A percentile compares a stretch with the other conserved stretches of the same genome.
Conservation (phyloP, 805 yeast genomes). For the Phaffomyces antillensis region DNA sequence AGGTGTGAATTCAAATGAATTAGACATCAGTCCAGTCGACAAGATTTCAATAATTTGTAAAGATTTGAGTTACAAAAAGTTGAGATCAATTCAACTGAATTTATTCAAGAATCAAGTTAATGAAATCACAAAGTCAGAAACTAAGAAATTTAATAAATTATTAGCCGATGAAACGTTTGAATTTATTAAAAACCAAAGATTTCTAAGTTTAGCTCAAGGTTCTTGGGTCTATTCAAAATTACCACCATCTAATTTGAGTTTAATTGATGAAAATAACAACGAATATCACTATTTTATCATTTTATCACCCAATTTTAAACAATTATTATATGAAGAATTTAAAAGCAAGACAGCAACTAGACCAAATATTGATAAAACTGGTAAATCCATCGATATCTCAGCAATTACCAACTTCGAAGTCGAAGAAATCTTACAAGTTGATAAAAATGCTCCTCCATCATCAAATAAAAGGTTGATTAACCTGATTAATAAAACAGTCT, state of each 20-base stretch:
- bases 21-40: constrained; percentile 27
- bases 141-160: constrained; percentile 41
- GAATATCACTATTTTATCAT: constrained; percentile 39
- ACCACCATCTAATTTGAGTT: constrained; percentile 29
- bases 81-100: constrained; percentile 49
- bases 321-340: constrained; percentile 55
- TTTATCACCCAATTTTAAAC: constrained; percentile 60
- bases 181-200: constrained; percentile 71
- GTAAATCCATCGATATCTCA: constrained; percentile 42
- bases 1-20: constrained; percentile 15
- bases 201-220: constrained; percentile 64
- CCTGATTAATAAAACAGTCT: constrained; percentile 48
- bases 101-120: constrained; percentile 31
- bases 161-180: constrained; percentile 53
- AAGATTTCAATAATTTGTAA: constrained; percentile 39
- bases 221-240: constrained; percentile 70
- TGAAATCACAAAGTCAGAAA: constrained; percentile 37
- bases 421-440: constrained; percentile 40
- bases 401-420: constrained; percentile 46
- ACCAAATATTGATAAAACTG: constrained; percentile 58
- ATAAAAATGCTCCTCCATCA: constrained; percentile 30
- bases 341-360: constrained; percentile 33
- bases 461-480: constrained; percentile 40
- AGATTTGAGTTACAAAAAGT: constrained; percentile 36
- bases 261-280: constrained; percentile 25